These are phyloP conservation scores for Penicillium coffeae DNA, from an alignment of 495 filamentous ascomycete species.

Conservation along the genomic window DNA sequence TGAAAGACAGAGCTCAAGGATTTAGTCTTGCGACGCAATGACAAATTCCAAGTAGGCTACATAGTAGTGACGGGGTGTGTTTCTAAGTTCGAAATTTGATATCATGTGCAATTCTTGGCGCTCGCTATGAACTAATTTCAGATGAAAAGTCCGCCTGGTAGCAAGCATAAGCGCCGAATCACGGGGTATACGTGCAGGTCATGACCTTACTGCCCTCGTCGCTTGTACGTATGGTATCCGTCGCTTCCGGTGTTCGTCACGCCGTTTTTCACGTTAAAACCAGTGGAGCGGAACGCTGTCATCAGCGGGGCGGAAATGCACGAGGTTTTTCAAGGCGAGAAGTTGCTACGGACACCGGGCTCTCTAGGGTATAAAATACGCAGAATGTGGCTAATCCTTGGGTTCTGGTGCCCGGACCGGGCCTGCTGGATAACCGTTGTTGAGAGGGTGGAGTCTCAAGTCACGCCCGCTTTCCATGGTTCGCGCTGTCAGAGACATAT, in stretches of 20 bases:
- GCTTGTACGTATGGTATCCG: conserved; percentile 19
- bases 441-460: conserved; percentile 18
- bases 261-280: conserved; percentile 19
- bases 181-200: too few relatives aligned
- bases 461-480: conserved; percentile 18
- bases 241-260: conserved; percentile 11
- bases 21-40: too few relatives aligned
- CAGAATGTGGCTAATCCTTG: conserved; percentile 11
- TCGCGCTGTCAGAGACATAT: conserved; percentile 8
- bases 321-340: background rate
- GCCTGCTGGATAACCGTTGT: conserved; percentile 26
- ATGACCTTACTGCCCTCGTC: too few relatives aligned
- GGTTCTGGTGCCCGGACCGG: conserved; percentile 21
- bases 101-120: too few relatives aligned
- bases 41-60: too few relatives aligned
- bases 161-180: too few relatives aligned
- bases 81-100: too few relatives aligned
- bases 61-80: too few relatives aligned
- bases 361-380: background rate
- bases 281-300: conserved; percentile 19
- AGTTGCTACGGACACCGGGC: background rate
- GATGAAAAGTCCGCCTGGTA: too few relatives aligned
- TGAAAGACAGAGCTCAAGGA: too few relatives aligned
- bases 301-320: conserved; percentile 15
- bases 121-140: too few relatives aligned